Conservation (phyloP, 179 eudicot species). For the Beta macrorhiza region DNA sequence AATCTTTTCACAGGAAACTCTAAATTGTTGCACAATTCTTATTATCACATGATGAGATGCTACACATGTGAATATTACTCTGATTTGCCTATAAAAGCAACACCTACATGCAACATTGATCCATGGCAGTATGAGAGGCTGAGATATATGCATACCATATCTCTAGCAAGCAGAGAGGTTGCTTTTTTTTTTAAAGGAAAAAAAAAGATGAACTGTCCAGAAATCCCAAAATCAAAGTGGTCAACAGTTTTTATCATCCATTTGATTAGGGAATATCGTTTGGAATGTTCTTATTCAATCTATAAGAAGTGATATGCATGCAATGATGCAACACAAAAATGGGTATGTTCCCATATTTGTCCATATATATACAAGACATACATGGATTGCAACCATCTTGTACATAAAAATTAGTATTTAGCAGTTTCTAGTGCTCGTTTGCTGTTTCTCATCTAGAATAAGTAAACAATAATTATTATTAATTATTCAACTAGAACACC, state of each 20-base stretch:
- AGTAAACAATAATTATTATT: background rate
- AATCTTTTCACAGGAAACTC: background rate
- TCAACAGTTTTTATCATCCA: background rate
- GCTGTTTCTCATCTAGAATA: background rate
- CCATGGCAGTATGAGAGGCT: background rate
- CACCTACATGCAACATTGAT: background rate
- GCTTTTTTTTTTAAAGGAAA: too few species aligned
- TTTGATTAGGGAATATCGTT: background rate
- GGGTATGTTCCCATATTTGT: background rate
- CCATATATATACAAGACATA: background rate
- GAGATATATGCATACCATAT: background rate
- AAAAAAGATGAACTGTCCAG: background rate
- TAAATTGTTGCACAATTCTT: background rate
- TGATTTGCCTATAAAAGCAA: background rate
- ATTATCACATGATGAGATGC: background rate
- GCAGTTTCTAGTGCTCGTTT: background rate
- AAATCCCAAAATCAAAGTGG: background rate
- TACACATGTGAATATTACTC: background rate
- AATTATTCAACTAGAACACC: too few species aligned
- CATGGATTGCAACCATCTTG: background rate
- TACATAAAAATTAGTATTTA: background rate
- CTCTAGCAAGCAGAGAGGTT: too few species aligned
- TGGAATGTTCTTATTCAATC: background rate
- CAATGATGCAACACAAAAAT: background rate
- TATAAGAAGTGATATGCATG: background rate